Conservation (phyloP, 805 yeast species). For the Cyberlindnera meyerae region DNA sequence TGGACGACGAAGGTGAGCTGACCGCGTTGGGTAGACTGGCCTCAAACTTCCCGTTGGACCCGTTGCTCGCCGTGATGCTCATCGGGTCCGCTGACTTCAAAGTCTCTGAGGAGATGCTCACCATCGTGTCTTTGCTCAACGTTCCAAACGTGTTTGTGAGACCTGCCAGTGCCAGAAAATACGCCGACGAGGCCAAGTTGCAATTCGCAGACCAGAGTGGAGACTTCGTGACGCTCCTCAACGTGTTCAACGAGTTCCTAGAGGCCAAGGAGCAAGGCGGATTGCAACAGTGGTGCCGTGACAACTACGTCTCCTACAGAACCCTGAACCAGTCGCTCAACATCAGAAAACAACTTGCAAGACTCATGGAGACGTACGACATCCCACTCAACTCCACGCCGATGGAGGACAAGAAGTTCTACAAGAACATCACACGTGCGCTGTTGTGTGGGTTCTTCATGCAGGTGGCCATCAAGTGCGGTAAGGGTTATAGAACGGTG, state of each 20-base stretch:
- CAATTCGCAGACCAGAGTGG: constrained; percentile 91
- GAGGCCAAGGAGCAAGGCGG: constrained; percentile 70
- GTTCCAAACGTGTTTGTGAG: constrained; percentile 94
- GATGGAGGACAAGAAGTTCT: constrained; percentile 60
- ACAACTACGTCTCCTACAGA: constrained; percentile 78
- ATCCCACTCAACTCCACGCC: constrained; percentile 68
- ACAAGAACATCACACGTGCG: constrained; percentile 79
- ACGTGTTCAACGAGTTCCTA: constrained; percentile 81
- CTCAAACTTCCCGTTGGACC: constrained; percentile 92
- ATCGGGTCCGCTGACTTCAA: constrained; percentile 80
- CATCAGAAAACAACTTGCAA: constrained; percentile 75
- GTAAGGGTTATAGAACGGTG: constrained; percentile 83
- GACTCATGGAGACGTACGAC: constrained; percentile 79
- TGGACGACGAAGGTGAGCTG: constrained; percentile 86
- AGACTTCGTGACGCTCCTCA: constrained; percentile 86
- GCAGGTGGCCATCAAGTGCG: constrained; percentile 96
- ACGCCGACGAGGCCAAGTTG: constrained; percentile 88
- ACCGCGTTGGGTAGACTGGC: constrained; percentile 88
- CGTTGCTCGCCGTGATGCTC: constrained; percentile 89
- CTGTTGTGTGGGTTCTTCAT: constrained; percentile 91
- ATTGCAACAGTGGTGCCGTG: constrained; percentile 82
- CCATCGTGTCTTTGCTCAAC: constrained; percentile 84
- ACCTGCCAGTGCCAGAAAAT: constrained; percentile 80
- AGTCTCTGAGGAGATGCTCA: constrained; percentile 84
- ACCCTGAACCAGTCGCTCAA: constrained; percentile 82